A percentile compares a stretch with the other conserved stretches of the same genome.
Conservation (phyloP, 148 eudicot genomes). For the Salicornia ramosissima region DNA sequence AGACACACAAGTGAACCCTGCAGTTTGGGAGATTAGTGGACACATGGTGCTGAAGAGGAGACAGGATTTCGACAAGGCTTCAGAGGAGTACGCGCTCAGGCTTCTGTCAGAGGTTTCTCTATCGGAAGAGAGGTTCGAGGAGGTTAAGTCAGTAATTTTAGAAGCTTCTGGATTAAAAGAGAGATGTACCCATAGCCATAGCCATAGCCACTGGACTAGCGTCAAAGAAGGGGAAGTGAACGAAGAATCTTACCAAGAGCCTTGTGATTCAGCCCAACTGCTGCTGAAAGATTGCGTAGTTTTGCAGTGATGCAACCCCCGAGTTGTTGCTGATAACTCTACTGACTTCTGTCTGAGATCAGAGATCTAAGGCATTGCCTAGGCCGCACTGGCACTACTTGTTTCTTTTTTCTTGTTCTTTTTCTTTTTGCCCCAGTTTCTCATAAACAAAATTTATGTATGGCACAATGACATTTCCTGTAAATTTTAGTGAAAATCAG, state of each 20-base stretch:
- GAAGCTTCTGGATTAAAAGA: slow-evolving; percentile 40
- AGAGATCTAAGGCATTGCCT: too few relatives aligned
- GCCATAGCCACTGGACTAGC: too few relatives aligned
- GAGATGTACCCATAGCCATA: slow-evolving; percentile 14
- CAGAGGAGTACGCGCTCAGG: slow-evolving; percentile 62
- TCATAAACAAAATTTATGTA: too few relatives aligned
- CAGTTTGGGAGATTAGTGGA: slow-evolving; percentile 84
- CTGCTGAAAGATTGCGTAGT: slow-evolving; percentile 27
- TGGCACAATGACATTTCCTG: too few relatives aligned
- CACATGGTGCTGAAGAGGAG: slow-evolving; percentile 74
- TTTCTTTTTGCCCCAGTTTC: too few relatives aligned
- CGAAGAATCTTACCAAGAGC: slow-evolving; percentile 10
- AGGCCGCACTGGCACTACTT: too few relatives aligned
- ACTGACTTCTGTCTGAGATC: too few relatives aligned
- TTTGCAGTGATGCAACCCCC: slow-evolving; percentile 14
- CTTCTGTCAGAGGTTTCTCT: slow-evolving; percentile 80
- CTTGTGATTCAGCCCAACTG: slow-evolving; percentile 12
- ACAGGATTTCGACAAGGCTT: slow-evolving; percentile 61
- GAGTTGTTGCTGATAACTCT: not conserved
- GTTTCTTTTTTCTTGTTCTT: too few relatives aligned
- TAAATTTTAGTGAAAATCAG: too few relatives aligned
- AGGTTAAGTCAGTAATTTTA: slow-evolving; percentile 41
- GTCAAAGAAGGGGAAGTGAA: not conserved
- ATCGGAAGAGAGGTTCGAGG: slow-evolving; percentile 57
- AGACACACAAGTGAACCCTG: slow-evolving; percentile 82